These are phyloP conservation scores for Phlegmacium glaucopus DNA, from an alignment of 768 basidiomycete genomes.

Conservation along the genomic window DNA sequence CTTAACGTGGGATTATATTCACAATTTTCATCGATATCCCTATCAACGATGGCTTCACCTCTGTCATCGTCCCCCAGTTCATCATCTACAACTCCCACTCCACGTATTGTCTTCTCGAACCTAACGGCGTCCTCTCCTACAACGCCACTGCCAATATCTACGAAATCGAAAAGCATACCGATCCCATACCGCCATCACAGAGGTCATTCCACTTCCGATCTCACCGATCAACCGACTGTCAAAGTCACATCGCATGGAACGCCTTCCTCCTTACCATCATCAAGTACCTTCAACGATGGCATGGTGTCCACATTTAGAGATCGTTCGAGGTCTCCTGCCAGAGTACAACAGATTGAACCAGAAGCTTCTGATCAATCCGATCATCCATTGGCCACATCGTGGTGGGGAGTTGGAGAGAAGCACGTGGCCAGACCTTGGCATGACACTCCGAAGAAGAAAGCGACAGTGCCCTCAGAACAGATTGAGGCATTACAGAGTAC, in stretches of 20 bases:
- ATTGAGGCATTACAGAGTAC: constrained; percentile 35
- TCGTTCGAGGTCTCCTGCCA: constrained; percentile 19
- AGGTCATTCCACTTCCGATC: constrained; percentile 3
- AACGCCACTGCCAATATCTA: too few relatives aligned
- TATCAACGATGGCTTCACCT: too few relatives aligned
- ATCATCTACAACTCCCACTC: too few relatives aligned
- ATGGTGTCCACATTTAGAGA: constrained; percentile 17
- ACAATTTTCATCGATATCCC: too few relatives aligned
- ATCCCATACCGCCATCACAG: neutral
- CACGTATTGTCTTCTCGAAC: too few relatives aligned
- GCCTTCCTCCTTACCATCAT: constrained; percentile 9
- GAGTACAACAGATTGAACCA: constrained; percentile 5
- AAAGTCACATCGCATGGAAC: constrained; percentile 3
- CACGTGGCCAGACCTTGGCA: constrained; percentile 27
- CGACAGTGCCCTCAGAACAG: constrained; percentile 36
- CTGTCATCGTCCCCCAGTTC: too few relatives aligned
- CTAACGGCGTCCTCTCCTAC: too few relatives aligned
- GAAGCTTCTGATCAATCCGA: constrained; percentile 7
- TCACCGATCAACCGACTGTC: constrained; percentile 1
- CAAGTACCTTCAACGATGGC: constrained; percentile 9
- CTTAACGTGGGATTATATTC: too few relatives aligned
- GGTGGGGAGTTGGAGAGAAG: constrained; percentile 19
- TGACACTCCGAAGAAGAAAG: constrained; percentile 27
- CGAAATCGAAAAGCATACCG: too few relatives aligned
- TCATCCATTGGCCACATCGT: constrained; percentile 17